Evolutionary conservation across 306 rosid genomes (phyloP), one percentile per base, ranked within the genome.

Genomic region (Ormosia emarginata): DNA sequence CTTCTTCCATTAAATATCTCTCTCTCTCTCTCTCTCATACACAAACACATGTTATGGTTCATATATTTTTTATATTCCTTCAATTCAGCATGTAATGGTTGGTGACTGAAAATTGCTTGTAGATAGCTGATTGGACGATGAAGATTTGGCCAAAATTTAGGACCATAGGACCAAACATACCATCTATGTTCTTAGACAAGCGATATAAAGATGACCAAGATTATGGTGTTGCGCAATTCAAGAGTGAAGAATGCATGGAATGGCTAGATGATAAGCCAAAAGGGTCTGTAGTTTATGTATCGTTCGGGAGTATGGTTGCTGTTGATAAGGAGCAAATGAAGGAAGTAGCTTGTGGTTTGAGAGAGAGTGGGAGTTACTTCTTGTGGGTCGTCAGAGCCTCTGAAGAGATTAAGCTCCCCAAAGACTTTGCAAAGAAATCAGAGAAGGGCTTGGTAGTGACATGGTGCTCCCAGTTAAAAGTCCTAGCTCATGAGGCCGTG

Each of bases 201-300:
- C 8, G 4, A 72, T 12, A 29, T 4, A 18, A 81, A 62, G 46
- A 63, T 49, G 84, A 81, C 17, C 40, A 79, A 62, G 79, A 72
- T 40, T 81, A 81, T 8, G 58, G 57, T 8, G 29, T 13, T 6
- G 2, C 74, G 4, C 9, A 50, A 37, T 72, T 71, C 67, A 53
- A 49, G 7, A 37, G n/a, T 30, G 84, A 81, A 9, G 75, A 81
- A 9, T n/a, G 59, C 47, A 10, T 81, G 2, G 65, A 62, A 50
- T 81, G 84, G 84, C 36, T 81, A 50, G 62, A 81, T 14, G 8
- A 32, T 53, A 81, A 81, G 29, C 68, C 79, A 50, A 81, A 64
- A 61, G 67, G 82, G 8, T 82, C 86, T 7, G 82, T 82, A 61
- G 52, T 77, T n/a, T 82, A 77, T 29, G 79, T 69, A 36, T 82